A percentile compares a stretch with the other conserved stretches of the same genome.
These are phyloP conservation scores for Raddia guianensis DNA, from an alignment of 176 grass and related monocot genomes.

Conservation along the genomic window DNA sequence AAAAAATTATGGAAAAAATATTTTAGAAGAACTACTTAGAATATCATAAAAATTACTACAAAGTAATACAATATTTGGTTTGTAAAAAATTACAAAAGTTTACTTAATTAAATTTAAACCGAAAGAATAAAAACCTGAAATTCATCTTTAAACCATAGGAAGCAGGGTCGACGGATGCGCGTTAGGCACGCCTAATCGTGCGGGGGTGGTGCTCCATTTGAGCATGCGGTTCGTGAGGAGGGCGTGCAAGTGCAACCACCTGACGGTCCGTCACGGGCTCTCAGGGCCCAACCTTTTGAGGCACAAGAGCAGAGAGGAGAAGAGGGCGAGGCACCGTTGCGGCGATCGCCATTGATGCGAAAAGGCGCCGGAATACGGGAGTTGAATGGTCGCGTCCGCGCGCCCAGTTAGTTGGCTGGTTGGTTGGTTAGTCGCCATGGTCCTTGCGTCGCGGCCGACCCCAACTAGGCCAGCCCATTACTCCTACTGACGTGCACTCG, in stretches of 20 bases:
- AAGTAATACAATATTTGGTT: too few species aligned
- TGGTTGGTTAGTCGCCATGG: background rate
- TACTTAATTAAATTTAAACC: too few species aligned
- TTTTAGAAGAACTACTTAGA: too few species aligned
- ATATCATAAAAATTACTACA: too few species aligned
- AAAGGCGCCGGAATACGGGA: background rate
- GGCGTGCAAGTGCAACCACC: background rate
- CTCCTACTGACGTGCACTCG: background rate
- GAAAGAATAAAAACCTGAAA: too few species aligned
- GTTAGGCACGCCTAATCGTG: background rate
- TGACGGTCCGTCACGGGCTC: background rate
- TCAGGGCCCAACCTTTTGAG: background rate
- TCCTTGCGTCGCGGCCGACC: too few species aligned
- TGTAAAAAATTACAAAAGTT: too few species aligned
- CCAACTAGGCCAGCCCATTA: background rate
- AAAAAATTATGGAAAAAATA: too few species aligned
- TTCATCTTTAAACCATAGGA: too few species aligned
- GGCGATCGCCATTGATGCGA: background rate
- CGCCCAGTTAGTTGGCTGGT: background rate
- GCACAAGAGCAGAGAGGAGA: background rate
- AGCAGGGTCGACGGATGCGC: background rate
- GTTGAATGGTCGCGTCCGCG: conserved; percentile 8
- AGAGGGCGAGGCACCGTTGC: background rate
- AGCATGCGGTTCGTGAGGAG: conserved; percentile 6
- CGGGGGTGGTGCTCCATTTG: background rate